Base-by-base conservation (phyloP, 2,329 filamentous ascomycete species). In the Ceratocystis papillata region DNA sequence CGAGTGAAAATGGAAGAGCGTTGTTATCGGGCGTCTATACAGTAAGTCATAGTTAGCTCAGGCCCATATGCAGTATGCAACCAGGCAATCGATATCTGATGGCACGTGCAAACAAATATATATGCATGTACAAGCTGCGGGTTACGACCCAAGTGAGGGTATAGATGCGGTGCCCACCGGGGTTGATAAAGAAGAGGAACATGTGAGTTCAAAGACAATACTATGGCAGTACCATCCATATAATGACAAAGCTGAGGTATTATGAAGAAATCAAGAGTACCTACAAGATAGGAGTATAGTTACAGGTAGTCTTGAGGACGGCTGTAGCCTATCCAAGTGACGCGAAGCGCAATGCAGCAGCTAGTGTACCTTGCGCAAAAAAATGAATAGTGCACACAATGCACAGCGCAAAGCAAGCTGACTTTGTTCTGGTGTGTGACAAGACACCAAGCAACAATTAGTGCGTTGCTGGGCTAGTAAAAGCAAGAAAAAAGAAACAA, bases 281-380 rank as follows among this genome's bases (percentile, higher is more conserved):
- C 17, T 59, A 59, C 55, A 63, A 30, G 20, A 50, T 63, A 50
- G 62, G 12, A 53, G 20, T 7, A 37, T 59, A 10, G 45, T 63
- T 5, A 17, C 45, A 30, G 22, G 5, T 37, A 17, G 41, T 20
- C 45, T 63, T 63, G 5, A 3, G 17, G 22, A 30, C 28, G 37
- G 55, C 55, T n/a, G 55, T 30, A 59, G 15, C 55, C 6, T n/a
- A 30, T n/a, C 20, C 25, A 37, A 20, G 8, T 59, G n/a, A 33
- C 55, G 28, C 55, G 28, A 37, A 37, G 28, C 55, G 28, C 5
- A 20, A 37, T n/a, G 28, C 55, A 37, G 5, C n/a, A 33, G 17
- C 7, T 8, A n/a, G n/a, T 37, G 55, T 33, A n/a, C 28, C 28
- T 37, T 59, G 17, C n/a, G 55, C 28, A 33, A 30, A 37, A 37